Conservation (phyloP, 805 yeast species). For the Jamesozyma piceae region DNA sequence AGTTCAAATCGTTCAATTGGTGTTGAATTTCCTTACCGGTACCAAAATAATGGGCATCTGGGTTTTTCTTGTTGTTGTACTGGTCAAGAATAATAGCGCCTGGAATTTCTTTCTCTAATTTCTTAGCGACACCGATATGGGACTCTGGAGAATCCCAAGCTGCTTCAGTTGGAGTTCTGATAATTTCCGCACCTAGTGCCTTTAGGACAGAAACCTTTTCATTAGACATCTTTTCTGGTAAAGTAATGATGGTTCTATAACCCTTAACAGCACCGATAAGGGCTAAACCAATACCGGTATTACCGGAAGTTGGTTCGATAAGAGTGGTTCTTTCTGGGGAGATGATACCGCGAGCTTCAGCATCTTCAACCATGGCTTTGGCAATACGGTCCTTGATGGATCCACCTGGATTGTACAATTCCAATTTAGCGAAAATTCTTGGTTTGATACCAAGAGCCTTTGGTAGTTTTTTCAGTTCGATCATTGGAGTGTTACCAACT, state of each 20-base stretch:
- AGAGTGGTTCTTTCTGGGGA: constrained; percentile 72
- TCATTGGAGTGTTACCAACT: constrained; percentile 80
- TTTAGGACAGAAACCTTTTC: constrained; percentile 81
- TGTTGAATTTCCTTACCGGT: constrained; percentile 82
- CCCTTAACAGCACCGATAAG: constrained; percentile 81
- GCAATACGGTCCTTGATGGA: constrained; percentile 87
- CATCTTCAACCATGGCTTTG: constrained; percentile 75
- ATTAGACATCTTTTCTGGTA: constrained; percentile 88
- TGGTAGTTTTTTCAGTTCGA: constrained; percentile 66
- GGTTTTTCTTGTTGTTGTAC: constrained; percentile 69
- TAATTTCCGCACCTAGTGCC: constrained; percentile 84
- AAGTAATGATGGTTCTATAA: constrained; percentile 75
- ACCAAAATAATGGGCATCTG: constrained; percentile 73
- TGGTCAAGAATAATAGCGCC: constrained; percentile 80
- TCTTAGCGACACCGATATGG: constrained; percentile 79
- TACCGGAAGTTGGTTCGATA: constrained; percentile 86
- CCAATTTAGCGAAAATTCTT: constrained; percentile 61
- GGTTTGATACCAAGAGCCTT: constrained; percentile 69
- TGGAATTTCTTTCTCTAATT: constrained; percentile 73
- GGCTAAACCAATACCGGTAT: constrained; percentile 86
- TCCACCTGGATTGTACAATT: constrained; percentile 82
- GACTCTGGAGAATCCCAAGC: constrained; percentile 91
- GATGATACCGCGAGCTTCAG: constrained; percentile 66
- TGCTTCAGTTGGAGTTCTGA: constrained; percentile 86
- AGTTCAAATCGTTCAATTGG: constrained; percentile 41